Base-by-base conservation (phyloP, 2,329 filamentous ascomycete genomes). In the Xylariaceae sp. region DNA sequence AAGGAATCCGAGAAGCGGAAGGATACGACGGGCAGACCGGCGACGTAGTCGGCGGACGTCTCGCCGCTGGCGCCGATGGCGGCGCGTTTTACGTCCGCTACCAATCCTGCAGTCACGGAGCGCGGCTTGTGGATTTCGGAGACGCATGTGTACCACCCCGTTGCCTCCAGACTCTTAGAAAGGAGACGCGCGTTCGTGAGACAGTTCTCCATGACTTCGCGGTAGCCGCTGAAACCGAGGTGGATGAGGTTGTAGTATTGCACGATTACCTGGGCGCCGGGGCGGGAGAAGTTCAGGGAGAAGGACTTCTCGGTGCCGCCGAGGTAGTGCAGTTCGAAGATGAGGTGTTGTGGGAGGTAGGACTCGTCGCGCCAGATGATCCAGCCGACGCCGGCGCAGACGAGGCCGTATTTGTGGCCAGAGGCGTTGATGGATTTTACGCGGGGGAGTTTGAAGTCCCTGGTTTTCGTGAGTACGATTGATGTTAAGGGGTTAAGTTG, bases 191-290 rank as follows among this genome's bases (percentile, higher is more conserved):
- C 86, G 66, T 89, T 89, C 35, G 79, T 71, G 44, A 89, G 74
- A 53, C 82, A 83, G 68, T 87, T 88, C 68, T 88, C 85, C 82
- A 86, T 88, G 61, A 87, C 80, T 41, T 76, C 74, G 9, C 78
- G 79, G 72, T 87, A 90, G 8, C 87, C 88, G 1, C 76, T 75
- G 71, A 84, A 86, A 1, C 88, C 88, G 0, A 90, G 79, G 63
- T 88, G 86, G 61, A 90, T 85, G 10, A 90, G 76, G 66, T 90
- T 89, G 73, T 84, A 90, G 72, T 90, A 90, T 68, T 90, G 88
- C 0, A 80, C 86, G 61, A 89, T 84, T 58, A 90, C 78, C 62
- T 89, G 87, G 0, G 84, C 83, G 2, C 86, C 87, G 0, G 87
- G 86, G 0, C 87, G 82, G 1, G 85, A 88, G 75, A 90, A 90